Percentiles rank a stretch among this genome's conserved stretches.
Evolutionary conservation across 345 rosid species (phyloP).

Genomic region (Heritiera littoralis): DNA sequence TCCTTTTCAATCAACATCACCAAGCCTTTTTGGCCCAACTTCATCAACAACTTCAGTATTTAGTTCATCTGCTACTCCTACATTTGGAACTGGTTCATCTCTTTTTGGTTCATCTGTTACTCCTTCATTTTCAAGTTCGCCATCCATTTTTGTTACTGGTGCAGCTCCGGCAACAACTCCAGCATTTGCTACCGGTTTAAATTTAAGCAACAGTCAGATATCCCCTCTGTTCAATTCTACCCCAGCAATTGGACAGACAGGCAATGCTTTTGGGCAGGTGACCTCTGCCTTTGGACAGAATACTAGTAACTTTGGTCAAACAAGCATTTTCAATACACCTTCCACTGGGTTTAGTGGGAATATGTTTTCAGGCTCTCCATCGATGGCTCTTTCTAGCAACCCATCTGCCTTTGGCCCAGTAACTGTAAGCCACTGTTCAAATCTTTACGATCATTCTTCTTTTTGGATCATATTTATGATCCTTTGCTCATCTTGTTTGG

Average conservation of each 20-base stretch:
- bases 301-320: conserved; percentile 51
- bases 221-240: conserved; percentile 56
- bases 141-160: conserved; percentile 31
- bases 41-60: conserved; percentile 50
- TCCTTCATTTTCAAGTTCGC: conserved; percentile 56
- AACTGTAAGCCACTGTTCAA: conserved; percentile 44
- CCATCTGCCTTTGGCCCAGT: conserved; percentile 48
- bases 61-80: conserved; percentile 43
- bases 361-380: conserved; percentile 54
- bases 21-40: conserved; percentile 50
- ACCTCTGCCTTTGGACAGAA: conserved; percentile 53
- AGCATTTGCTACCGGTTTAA: conserved; percentile 1
- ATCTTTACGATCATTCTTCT: not conserved
- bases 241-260: conserved; percentile 58
- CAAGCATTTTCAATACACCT: conserved; percentile 53
- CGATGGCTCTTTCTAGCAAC: conserved; percentile 47
- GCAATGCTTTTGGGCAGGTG: conserved; percentile 58
- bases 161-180: not conserved
- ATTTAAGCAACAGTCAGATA: conserved; percentile 48
- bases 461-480: not conserved
- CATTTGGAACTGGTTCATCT: conserved; percentile 50
- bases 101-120: conserved; percentile 51
- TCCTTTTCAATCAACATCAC: conserved; percentile 37
- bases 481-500: not conserved
- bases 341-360: conserved; percentile 45